Percentiles rank a stretch among this genome's conserved stretches.
Conservation (phyloP, 306 rosid genomes). For the Vigna radiata region DNA sequence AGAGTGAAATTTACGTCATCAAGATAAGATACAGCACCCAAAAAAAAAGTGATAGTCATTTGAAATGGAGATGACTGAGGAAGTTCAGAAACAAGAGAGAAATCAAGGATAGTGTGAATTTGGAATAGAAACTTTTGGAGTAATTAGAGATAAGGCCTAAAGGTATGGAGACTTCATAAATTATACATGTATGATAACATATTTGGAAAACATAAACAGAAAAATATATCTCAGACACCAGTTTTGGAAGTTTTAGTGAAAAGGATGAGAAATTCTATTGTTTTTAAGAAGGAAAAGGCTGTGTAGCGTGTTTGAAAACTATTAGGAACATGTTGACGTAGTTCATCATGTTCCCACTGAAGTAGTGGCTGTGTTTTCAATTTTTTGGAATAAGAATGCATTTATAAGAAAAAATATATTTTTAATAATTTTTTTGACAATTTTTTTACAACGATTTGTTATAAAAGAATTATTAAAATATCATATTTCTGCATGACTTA, state of each 20-base stretch:
- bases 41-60: neutral
- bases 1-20: slow-evolving; percentile 1
- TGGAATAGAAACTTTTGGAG: neutral
- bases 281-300: neutral
- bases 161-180: neutral
- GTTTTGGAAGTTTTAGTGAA: too few species aligned
- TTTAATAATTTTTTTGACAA: too few species aligned
- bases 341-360: neutral
- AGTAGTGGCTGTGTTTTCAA: neutral
- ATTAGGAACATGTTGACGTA: neutral
- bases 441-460: too few species aligned
- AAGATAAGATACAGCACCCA: neutral
- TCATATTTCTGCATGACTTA: too few species aligned
- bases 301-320: neutral
- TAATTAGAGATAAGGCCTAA: neutral
- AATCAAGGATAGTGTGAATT: slow-evolving; percentile 26
- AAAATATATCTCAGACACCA: neutral
- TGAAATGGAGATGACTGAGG: neutral
- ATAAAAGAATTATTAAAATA: too few species aligned
- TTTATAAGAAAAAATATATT: too few species aligned
- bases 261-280: neutral
- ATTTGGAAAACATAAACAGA: neutral
- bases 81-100: neutral
- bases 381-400: too few species aligned
- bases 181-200: neutral